Evolutionary conservation across 2,329 filamentous ascomycete genomes (phyloP).

Genomic region (Sclerotinia borealis): DNA sequence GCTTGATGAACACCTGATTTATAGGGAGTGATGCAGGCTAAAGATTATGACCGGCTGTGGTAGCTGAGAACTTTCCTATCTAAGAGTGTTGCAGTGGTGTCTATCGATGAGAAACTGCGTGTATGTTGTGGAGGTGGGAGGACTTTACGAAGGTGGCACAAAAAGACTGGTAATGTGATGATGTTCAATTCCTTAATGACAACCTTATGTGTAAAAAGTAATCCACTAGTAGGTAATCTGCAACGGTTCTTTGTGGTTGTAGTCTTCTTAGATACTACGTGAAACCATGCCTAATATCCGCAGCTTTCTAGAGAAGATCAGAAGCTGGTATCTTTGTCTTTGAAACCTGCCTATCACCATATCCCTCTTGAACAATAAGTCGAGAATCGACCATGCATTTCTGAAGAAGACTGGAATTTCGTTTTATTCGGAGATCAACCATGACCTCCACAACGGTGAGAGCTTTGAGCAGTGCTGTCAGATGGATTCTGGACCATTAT

Average conservation of each 20-base stretch:
- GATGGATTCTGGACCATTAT: neutral
- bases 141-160: too few species aligned
- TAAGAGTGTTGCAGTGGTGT: neutral
- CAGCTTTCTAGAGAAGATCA: neutral
- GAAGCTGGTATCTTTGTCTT: neutral
- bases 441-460: neutral
- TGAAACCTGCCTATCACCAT: neutral
- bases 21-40: neutral
- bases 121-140: too few species aligned
- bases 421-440: too few species aligned
- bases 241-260: neutral
- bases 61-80: neutral
- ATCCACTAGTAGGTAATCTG: too few species aligned
- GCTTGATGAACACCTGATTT: neutral
- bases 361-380: too few species aligned
- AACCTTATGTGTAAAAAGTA: neutral
- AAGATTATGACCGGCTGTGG: neutral
- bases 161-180: neutral
- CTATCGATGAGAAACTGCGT: too few species aligned
- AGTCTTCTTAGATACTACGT: neutral
- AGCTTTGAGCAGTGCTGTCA: neutral
- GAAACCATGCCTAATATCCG: fast-evolving
- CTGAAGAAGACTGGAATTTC: fast-evolving
- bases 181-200: neutral
- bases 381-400: too few species aligned